Conservation (phyloP, 148 eudicot genomes). For the Amaranthus hypochondriacus region DNA sequence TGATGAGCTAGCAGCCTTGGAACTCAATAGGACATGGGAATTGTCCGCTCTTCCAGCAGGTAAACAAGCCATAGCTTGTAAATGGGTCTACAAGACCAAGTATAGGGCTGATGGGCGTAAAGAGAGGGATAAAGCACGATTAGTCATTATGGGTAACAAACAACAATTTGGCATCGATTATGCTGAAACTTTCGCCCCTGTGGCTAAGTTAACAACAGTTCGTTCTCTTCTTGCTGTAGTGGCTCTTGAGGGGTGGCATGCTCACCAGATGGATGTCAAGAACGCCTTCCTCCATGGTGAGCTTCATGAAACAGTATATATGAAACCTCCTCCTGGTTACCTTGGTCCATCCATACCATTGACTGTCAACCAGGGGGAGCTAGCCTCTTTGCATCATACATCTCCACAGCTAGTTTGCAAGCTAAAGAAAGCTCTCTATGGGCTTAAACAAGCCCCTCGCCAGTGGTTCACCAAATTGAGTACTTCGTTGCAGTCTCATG, state of each 20-base stretch:
- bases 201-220: not conserved
- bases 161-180: not conserved
- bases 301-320: not conserved
- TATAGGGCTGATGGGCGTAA: not conserved
- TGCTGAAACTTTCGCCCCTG: not conserved
- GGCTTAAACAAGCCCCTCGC: not conserved
- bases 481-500: rapidly evolving
- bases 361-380: not conserved
- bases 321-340: not conserved
- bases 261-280: not conserved
- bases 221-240: not conserved
- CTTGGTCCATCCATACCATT: rapidly evolving
- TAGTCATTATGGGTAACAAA: not conserved
- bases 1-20: too few relatives aligned
- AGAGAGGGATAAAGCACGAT: not conserved
- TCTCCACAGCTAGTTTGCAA: not conserved
- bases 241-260: not conserved
- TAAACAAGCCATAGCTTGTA: not conserved
- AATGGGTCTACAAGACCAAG: not conserved
- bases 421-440: not conserved
- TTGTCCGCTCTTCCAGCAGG: not conserved
- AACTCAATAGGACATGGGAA: not conserved
- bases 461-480: not conserved
- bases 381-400: too few relatives aligned
- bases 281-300: not conserved